Evolutionary conservation across 129 eudicot genomes (phyloP).

Genomic region (Dittrichia graveolens): DNA sequence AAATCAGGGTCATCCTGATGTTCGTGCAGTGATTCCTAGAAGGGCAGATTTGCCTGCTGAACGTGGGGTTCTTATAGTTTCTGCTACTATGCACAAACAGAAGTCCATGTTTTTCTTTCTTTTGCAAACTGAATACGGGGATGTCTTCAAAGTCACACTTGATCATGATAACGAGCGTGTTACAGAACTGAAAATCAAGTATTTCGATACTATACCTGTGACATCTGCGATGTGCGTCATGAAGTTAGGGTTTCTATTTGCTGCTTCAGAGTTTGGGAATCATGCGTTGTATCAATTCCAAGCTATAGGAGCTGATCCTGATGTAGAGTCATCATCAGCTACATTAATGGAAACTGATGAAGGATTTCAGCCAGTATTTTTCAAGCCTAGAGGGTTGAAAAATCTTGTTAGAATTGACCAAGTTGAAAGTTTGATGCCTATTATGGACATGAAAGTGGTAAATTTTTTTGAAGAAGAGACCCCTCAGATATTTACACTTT

Average conservation of each 20-base stretch:
- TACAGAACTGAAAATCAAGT: slow-evolving; percentile 84
- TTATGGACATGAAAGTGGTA: slow-evolving; percentile 89
- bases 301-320: slow-evolving; percentile 95
- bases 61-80: slow-evolving; percentile 93
- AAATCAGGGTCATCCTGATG: slow-evolving; percentile 91
- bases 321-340: slow-evolving; percentile 92
- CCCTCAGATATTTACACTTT: slow-evolving; percentile 89
- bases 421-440: slow-evolving; percentile 93
- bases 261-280: slow-evolving; percentile 98
- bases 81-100: slow-evolving; percentile 95
- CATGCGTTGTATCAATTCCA: slow-evolving; percentile 95
- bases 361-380: slow-evolving; percentile 96
- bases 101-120: slow-evolving; percentile 91
- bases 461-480: slow-evolving; percentile 97
- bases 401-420: slow-evolving; percentile 94
- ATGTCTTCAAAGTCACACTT: slow-evolving; percentile 84
- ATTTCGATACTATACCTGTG: slow-evolving; percentile 94
- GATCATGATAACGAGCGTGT: slow-evolving; percentile 87
- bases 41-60: slow-evolving; percentile 90
- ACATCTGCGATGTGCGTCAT: slow-evolving; percentile 86
- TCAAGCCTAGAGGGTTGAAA: slow-evolving; percentile 90
- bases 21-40: slow-evolving; percentile 91
- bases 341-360: slow-evolving; percentile 94
- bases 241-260: slow-evolving; percentile 90
- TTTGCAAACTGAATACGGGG: slow-evolving; percentile 94